These are phyloP conservation scores for Botrytis aclada DNA, from an alignment of 2,329 filamentous ascomycete species.

Conservation along the genomic window DNA sequence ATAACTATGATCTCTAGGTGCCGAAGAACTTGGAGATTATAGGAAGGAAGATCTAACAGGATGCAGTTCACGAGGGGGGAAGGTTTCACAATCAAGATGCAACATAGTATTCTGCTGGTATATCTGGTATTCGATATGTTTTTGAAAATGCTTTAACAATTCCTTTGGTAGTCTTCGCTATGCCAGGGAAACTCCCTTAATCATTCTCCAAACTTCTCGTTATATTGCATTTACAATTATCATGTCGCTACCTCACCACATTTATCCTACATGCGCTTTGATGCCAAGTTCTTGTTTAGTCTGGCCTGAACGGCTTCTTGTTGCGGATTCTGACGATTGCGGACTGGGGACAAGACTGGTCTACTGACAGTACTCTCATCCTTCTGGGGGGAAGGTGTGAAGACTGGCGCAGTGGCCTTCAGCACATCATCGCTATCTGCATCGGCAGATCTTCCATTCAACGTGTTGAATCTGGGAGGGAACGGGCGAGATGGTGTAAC, in stretches of 20 bases:
- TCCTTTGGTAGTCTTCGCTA: neutral
- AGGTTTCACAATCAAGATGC: neutral
- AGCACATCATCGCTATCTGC: slow-evolving; percentile 8
- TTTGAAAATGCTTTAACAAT: neutral
- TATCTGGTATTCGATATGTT: neutral
- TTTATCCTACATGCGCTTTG: neutral
- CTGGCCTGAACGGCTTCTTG: slow-evolving; percentile 20
- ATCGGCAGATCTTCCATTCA: neutral
- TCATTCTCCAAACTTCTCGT: neutral
- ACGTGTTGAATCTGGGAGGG: slow-evolving; percentile 1
- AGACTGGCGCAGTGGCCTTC: slow-evolving; percentile 17
- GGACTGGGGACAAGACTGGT: slow-evolving; percentile 22
- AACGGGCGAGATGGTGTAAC: neutral
- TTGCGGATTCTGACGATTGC: slow-evolving; percentile 13
- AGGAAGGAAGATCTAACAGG: neutral
- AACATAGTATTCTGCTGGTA: neutral
- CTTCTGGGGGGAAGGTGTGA: slow-evolving; percentile 15
- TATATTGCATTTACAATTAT: neutral
- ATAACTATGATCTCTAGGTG: neutral
- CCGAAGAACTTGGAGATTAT: neutral
- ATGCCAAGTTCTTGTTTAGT: slow-evolving; percentile 22
- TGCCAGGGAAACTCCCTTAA: neutral
- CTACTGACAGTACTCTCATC: neutral
- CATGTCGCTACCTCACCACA: neutral
- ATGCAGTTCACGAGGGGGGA: neutral